phyloP scores from a whole-genome alignment of 176 grass and related monocot species.

The Carex parvula region DNA sequence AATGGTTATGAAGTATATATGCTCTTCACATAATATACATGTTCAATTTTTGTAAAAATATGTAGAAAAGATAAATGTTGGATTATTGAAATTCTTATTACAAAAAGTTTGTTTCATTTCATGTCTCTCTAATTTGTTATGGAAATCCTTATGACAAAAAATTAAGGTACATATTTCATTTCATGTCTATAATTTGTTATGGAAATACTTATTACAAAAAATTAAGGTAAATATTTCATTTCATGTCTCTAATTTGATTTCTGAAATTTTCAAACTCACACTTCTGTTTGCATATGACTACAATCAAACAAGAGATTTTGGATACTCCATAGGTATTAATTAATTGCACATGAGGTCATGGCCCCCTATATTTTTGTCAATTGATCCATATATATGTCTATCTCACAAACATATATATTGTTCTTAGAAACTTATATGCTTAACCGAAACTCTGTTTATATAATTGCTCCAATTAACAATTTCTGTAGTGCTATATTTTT shows the following conservation, averaged over 20 bases:
- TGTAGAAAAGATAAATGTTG: too few species aligned
- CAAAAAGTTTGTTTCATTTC: neutral
- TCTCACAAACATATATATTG: neutral
- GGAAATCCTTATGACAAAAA: too few species aligned
- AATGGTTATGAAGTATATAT: too few species aligned
- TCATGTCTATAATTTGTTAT: too few species aligned
- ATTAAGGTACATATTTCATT: neutral
- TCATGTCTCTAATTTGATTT: too few species aligned
- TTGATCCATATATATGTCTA: neutral
- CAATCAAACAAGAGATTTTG: neutral
- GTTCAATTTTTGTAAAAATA: neutral
- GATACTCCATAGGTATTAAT: neutral
- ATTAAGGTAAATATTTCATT: neutral
- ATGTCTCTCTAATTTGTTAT: too few species aligned
- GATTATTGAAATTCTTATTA: neutral
- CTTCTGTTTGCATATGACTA: neutral
- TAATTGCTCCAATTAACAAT: neutral
- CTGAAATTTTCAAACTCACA: neutral
- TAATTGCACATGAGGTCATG: neutral
- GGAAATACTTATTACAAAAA: too few species aligned
- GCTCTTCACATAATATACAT: neutral
- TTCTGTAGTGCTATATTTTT: too few species aligned
- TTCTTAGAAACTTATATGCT: neutral
- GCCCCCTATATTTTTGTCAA: neutral
- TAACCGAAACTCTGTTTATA: neutral